Base-by-base conservation (phyloP, 176 grass and related monocot species). In the Aegilops speltoides region DNA sequence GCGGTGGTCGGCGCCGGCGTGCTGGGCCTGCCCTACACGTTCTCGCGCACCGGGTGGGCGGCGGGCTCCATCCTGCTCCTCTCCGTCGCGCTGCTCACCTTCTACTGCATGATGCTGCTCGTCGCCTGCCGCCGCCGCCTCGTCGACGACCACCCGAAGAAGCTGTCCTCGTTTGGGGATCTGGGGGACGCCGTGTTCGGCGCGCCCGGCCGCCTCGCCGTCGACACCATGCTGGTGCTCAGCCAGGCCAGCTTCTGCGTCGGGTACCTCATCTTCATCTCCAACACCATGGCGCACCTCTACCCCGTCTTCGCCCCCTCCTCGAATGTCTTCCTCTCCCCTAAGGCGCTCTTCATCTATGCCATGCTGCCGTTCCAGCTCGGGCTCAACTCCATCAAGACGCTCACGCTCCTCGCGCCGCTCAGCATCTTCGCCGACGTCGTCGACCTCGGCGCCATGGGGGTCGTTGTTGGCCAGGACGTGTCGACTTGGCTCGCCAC, bases 21-120 rank as follows among this genome's bases (percentile, higher is more conserved):
- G 74, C 92, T 99, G 19, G 97, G 97, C 2, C 90, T 99, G 22
- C 97, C 97, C 6, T 99, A 99, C 93, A 88, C 97, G 52, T 99
- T 99, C 90, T 93, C 90, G 76, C 94, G 86, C 40, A 99, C 90
- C 10, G 97, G 97, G 0, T 99, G 97, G 97, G 90, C 87, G 1
- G 76, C 97, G 79, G 97, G 97, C 22, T 68, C 83, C 12, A 64
- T 94, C 25, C 79, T 96, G 23, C 90, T 99, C n/a, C 78, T 89
- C 41, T 28, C 82, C 50, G 85, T 99, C 19, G 89, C 97, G 10
- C 79, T 77, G 73, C 85, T 96, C 65, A 96, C 97, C 75, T 99
- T 94, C 90, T 85, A 99, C 87, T 99, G 97, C 85, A 99, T 99
- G 97, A 91, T 99, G 92, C 94, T 99, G 60, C 88, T 99, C 33